Conservation (phyloP, 1,139 yeast genomes). For the Pneumocystis carinii region DNA sequence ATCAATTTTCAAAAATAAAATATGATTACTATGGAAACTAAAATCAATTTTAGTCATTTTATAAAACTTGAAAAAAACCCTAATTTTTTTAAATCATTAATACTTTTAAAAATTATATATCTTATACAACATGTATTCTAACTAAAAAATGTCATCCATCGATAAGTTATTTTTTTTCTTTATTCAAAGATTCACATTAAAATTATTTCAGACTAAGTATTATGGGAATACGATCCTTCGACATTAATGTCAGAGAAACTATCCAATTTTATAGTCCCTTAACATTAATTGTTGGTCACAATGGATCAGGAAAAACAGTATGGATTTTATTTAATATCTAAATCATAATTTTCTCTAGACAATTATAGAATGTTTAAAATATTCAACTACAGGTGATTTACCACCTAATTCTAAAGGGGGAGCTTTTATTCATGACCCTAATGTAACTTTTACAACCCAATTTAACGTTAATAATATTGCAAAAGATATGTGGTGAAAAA, state of each 20-base stretch:
- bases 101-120: not conserved
- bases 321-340: constrained; percentile 11
- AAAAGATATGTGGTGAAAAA: constrained; percentile 37
- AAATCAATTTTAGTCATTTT: not conserved
- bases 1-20: not conserved
- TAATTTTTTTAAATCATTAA: not conserved
- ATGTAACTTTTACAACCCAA: constrained; percentile 27
- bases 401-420: constrained; percentile 97
- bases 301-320: constrained; percentile 92
- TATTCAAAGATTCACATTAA: not conserved
- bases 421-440: constrained; percentile 91
- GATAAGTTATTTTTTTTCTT: constrained; percentile 39
- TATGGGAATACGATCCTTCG: constrained; percentile 83
- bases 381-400: constrained; percentile 87
- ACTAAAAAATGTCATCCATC: constrained; percentile 10
- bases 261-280: constrained; percentile 83
- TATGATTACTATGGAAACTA: not conserved
- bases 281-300: constrained; percentile 87
- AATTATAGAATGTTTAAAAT: constrained; percentile 81
- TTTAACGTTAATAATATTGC: not conserved
- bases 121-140: not conserved
- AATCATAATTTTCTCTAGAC: constrained; percentile 28
- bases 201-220: constrained; percentile 24
- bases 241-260: constrained; percentile 64
- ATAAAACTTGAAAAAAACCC: not conserved